Percentiles rank a stretch among this genome's conserved stretches.
These are phyloP conservation scores for Sequoia sempervirens DNA, from an alignment of 75 land plant genomes.

Conservation along the genomic window DNA sequence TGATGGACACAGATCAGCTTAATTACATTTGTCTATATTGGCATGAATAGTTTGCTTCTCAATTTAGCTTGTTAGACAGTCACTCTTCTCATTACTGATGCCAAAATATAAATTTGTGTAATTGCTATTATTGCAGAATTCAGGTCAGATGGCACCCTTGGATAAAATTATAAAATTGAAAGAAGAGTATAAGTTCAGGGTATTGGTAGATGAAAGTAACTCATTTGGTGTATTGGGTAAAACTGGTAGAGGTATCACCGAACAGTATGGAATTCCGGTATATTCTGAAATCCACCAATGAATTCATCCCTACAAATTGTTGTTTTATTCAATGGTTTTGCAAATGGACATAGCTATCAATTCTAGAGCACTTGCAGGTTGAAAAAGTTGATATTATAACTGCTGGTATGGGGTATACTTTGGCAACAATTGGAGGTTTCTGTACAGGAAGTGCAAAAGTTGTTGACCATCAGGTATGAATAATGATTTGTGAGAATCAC, in stretches of 20 bases:
- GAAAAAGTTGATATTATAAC: constrained; percentile 91
- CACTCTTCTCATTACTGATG: background rate
- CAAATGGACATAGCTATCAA: background rate
- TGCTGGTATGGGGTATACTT: constrained; percentile 90
- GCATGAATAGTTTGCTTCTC: background rate
- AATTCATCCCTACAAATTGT: background rate
- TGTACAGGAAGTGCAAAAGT: constrained; percentile 94
- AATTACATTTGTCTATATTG: background rate
- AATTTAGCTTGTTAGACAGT: background rate
- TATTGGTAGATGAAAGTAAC: constrained; percentile 89
- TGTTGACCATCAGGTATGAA: constrained; percentile 89
- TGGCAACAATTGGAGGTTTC: constrained; percentile 92
- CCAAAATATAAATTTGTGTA: background rate
- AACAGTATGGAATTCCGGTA: constrained; percentile 78
- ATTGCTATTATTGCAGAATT: constrained; percentile 58
- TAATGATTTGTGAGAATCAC: background rate
- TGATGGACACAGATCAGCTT: background rate
- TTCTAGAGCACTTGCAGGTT: constrained; percentile 34
- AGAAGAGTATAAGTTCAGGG: constrained; percentile 81
- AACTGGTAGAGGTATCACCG: constrained; percentile 86
- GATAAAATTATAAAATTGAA: constrained; percentile 78
- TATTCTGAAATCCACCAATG: constrained; percentile 10
- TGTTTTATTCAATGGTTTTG: constrained; percentile 1
- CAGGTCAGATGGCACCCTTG: constrained; percentile 88
- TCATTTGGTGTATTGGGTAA: constrained; percentile 92